phyloP scores from a whole-genome alignment of 2,329 filamentous ascomycete species.

The Hymenoscyphus fructigenus region DNA sequence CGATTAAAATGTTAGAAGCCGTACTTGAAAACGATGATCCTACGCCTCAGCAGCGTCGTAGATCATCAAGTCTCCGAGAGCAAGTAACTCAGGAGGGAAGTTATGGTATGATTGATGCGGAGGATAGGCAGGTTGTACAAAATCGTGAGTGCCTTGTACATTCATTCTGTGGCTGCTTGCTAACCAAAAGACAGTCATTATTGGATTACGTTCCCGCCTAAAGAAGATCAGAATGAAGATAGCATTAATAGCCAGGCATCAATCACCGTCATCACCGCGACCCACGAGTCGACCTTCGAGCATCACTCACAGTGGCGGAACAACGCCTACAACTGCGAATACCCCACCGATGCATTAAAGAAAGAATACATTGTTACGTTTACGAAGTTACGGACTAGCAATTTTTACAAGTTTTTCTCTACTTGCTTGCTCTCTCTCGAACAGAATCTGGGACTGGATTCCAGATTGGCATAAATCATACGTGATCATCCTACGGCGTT shows the following conservation, averaged over 20 bases:
- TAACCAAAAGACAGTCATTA: slow-evolving; percentile 51
- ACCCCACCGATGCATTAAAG: slow-evolving; percentile 33
- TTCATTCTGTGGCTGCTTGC: slow-evolving; percentile 21
- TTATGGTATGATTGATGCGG: slow-evolving; percentile 57
- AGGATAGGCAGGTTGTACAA: slow-evolving; percentile 71
- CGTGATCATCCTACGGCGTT: slow-evolving; percentile 8
- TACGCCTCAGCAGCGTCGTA: slow-evolving; percentile 44
- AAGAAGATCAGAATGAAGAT: slow-evolving; percentile 59
- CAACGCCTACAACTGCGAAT: slow-evolving; percentile 35
- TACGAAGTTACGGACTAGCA: slow-evolving; percentile 15
- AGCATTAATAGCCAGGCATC: slow-evolving; percentile 55
- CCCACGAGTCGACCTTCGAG: slow-evolving; percentile 32
- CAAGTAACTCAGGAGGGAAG: slow-evolving; percentile 42
- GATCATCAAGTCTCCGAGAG: slow-evolving; percentile 41
- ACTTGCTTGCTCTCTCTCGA: neutral
- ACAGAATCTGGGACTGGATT: slow-evolving; percentile 14
- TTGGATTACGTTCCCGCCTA: slow-evolving; percentile 60
- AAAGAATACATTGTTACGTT: slow-evolving; percentile 12
- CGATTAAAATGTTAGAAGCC: slow-evolving; percentile 91
- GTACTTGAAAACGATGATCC: slow-evolving; percentile 82
- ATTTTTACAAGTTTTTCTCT: neutral
- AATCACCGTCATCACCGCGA: slow-evolving; percentile 32
- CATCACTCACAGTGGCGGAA: slow-evolving; percentile 34
- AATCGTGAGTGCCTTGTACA: slow-evolving; percentile 57
- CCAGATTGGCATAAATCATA: slow-evolving; percentile 9